Conservation (phyloP, 1,284 basidiomycete genomes). For the Earliella scabrosa region DNA sequence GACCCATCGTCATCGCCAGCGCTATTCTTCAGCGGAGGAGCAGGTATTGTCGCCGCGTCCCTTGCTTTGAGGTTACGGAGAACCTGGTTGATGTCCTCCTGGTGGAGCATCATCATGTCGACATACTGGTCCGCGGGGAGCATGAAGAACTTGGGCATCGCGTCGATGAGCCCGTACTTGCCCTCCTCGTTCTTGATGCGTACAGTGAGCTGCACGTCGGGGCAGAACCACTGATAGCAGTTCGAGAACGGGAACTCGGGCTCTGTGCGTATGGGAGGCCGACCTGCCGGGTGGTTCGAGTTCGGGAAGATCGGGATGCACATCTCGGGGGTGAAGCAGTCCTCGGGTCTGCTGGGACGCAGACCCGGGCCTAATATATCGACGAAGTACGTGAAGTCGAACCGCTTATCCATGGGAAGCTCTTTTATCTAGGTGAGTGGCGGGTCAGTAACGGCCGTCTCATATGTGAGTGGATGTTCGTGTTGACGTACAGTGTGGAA, state of each 20-base stretch:
- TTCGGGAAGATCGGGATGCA: conserved; percentile 10
- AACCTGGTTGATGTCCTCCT: neutral
- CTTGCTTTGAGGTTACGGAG: too few relatives aligned
- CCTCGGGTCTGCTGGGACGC: neutral
- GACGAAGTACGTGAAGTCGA: neutral
- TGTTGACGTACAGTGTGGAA: neutral
- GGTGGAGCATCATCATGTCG: too few relatives aligned
- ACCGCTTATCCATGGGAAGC: neutral
- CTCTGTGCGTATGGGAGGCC: neutral
- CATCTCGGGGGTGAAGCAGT: conserved; percentile 8
- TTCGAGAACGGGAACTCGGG: conserved; percentile 12
- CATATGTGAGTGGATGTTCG: too few relatives aligned
- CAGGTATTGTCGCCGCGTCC: too few relatives aligned
- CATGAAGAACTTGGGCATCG: too few relatives aligned
- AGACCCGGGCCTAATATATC: neutral
- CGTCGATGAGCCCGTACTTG: too few relatives aligned
- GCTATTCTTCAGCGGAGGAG: too few relatives aligned
- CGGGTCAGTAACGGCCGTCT: too few relatives aligned
- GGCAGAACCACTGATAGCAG: conserved; percentile 13
- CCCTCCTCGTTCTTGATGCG: neutral
- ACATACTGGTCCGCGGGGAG: too few relatives aligned
- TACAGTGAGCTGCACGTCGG: neutral
- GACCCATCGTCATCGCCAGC: too few relatives aligned
- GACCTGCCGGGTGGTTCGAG: neutral
- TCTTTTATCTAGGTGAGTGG: neutral